Evolutionary conservation across 2,329 filamentous ascomycete species (phyloP).

Genomic region (Xylaria sp.): DNA sequence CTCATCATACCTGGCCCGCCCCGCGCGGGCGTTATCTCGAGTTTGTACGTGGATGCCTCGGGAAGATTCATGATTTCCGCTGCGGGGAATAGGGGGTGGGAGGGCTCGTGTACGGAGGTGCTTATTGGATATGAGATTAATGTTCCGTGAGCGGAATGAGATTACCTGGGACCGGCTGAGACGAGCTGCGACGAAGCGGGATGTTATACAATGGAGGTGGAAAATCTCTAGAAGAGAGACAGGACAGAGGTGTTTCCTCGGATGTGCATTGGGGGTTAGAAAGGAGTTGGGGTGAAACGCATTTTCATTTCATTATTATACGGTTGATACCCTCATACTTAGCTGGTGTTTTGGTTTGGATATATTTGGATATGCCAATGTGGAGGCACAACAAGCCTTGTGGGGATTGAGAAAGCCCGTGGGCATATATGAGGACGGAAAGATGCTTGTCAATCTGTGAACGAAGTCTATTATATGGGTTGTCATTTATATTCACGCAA

Average conservation of each 20-base stretch:
- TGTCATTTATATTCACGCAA: not conserved
- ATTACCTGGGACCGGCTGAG: too few species aligned
- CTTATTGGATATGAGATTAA: constrained; percentile 93
- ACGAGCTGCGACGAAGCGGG: too few species aligned
- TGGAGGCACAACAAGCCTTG: not conserved
- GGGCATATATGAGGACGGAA: not conserved
- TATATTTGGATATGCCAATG: not conserved
- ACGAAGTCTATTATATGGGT: not conserved
- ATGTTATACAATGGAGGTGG: too few species aligned
- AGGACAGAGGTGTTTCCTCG: not conserved
- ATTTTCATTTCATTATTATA: constrained; percentile 2
- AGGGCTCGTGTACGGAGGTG: constrained; percentile 88
- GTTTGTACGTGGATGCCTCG: constrained; percentile 86
- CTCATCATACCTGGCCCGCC: constrained; percentile 92
- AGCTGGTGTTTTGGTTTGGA: constrained; percentile 7
- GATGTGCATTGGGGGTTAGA: not conserved
- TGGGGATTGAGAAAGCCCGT: too few species aligned
- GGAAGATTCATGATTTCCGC: constrained; percentile 92
- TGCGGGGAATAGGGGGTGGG: constrained; percentile 94
- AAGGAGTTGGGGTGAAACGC: not conserved
- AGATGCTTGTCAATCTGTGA: not conserved
- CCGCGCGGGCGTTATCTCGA: constrained; percentile 85
- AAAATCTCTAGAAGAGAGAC: not conserved
- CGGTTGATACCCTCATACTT: constrained; percentile 19
- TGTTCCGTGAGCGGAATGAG: constrained; percentile 45